Conservation (phyloP, 73 alveolate genomes). For the Uronychia binucleata region DNA sequence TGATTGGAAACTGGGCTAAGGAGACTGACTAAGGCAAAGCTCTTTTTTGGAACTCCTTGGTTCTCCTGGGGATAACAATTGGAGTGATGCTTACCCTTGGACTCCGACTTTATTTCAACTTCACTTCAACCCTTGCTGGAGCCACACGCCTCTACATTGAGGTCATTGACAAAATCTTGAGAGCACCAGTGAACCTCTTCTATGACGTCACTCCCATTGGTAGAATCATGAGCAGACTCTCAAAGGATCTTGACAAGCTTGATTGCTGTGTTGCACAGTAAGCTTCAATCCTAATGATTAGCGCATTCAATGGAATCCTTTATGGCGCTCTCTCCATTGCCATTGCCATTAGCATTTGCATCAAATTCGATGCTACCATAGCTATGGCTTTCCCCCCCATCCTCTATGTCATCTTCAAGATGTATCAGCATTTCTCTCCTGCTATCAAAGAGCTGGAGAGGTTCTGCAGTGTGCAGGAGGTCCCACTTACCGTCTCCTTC, state of each 20-base stretch:
- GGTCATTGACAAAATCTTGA: conserved; percentile 76
- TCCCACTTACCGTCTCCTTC: conserved; percentile 82
- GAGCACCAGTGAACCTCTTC: conserved; percentile 89
- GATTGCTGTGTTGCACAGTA: neutral
- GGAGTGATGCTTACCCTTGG: neutral
- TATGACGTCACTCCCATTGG: conserved; percentile 94
- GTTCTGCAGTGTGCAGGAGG: conserved; percentile 12
- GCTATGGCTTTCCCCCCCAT: neutral
- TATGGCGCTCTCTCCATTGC: too few species aligned
- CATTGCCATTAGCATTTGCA: too few species aligned
- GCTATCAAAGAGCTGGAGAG: neutral
- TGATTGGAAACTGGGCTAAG: conserved; percentile 3
- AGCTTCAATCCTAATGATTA: too few species aligned
- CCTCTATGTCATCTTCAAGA: neutral
- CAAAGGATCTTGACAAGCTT: conserved; percentile 67
- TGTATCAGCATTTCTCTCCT: neutral
- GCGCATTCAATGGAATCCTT: too few species aligned
- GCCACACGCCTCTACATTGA: conserved; percentile 68
- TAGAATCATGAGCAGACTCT: conserved; percentile 86
- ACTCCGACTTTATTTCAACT: neutral
- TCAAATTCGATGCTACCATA: too few species aligned
- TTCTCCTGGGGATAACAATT: neutral
- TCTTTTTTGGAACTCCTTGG: neutral
- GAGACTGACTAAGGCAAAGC: neutral
- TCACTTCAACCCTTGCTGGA: neutral